Evolutionary conservation across 129 eudicot genomes (phyloP).

Genomic region (Artemisia argyi): DNA sequence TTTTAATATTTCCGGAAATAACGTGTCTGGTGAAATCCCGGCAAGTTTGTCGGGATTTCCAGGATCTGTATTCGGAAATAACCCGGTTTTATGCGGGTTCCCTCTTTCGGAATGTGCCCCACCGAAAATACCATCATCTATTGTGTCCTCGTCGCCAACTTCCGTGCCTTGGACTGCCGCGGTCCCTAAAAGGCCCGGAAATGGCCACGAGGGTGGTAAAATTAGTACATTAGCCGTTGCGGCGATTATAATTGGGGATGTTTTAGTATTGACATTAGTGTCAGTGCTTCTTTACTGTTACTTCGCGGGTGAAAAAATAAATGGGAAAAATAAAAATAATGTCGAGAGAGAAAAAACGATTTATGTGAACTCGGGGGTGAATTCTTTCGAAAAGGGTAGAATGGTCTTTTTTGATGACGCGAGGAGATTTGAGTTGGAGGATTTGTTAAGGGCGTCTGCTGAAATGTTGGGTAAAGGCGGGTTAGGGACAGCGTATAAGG

Average conservation of each 20-base stretch:
- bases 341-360: constrained; percentile 51
- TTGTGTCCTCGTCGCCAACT: constrained; percentile 43
- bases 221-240: constrained; percentile 52
- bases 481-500: constrained; percentile 92
- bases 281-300: constrained; percentile 68
- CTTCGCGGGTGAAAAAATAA: constrained; percentile 20
- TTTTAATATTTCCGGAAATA: constrained; percentile 57
- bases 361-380: constrained; percentile 36
- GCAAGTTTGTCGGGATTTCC: constrained; percentile 52
- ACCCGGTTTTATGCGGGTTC: constrained; percentile 56
- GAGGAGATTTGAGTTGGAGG: constrained; percentile 89
- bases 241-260: constrained; percentile 69
- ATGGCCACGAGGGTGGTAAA: constrained; percentile 22
- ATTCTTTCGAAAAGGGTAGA: constrained; percentile 63
- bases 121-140: constrained; percentile 33
- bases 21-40: constrained; percentile 63
- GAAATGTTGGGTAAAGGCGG: constrained; percentile 97
- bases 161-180: constrained; percentile 41
- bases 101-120: constrained; percentile 43
- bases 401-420: constrained; percentile 85
- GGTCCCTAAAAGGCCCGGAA: constrained; percentile 22
- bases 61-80: constrained; percentile 40
- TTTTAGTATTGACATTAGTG: constrained; percentile 46
- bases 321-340: constrained; percentile 12
- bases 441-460: constrained; percentile 87